Percentiles rank a stretch among this genome's conserved stretches.
Evolutionary conservation across 768 basidiomycete species (phyloP).

Genomic region (Pleurotus salmoneostramineus): DNA sequence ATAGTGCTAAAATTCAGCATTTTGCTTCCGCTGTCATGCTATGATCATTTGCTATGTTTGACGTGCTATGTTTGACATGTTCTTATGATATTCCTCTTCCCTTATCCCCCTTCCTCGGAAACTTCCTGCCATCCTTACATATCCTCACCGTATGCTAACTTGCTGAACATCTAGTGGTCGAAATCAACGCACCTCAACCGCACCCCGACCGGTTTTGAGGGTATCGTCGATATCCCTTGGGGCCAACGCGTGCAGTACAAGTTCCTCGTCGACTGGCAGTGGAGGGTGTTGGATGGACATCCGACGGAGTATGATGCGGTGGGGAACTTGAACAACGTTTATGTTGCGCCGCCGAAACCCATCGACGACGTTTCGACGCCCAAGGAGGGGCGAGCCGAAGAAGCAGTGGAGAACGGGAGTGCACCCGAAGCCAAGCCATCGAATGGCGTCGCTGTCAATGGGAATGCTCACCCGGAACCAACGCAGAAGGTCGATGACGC

Average conservation of each 20-base stretch:
- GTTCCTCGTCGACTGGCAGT: constrained; percentile 73
- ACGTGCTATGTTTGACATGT: neutral
- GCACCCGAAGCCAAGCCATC: neutral
- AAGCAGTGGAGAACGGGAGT: too few species aligned
- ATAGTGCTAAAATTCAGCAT: constrained; percentile 1
- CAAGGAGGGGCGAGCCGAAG: too few species aligned
- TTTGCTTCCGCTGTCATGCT: constrained; percentile 3
- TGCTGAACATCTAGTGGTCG: too few species aligned
- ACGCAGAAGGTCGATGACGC: neutral
- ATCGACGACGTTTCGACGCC: too few species aligned
- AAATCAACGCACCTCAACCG: constrained; percentile 51
- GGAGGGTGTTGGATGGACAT: constrained; percentile 49
- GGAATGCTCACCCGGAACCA: neutral
- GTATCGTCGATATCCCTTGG: constrained; percentile 54
- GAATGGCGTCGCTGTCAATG: neutral
- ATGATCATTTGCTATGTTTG: too few species aligned
- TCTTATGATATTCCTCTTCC: neutral
- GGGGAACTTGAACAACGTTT: constrained; percentile 73
- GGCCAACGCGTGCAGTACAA: constrained; percentile 67
- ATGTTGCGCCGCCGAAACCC: constrained; percentile 47
- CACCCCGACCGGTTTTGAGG: constrained; percentile 52
- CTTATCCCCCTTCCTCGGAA: too few species aligned
- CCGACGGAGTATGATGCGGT: constrained; percentile 57
- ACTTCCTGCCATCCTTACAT: too few species aligned
- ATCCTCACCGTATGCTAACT: too few species aligned